Percentiles rank a stretch among this genome's conserved stretches.
Evolutionary conservation across 257 asterid genomes (phyloP).

Genomic region (Gentiana macrophylla): DNA sequence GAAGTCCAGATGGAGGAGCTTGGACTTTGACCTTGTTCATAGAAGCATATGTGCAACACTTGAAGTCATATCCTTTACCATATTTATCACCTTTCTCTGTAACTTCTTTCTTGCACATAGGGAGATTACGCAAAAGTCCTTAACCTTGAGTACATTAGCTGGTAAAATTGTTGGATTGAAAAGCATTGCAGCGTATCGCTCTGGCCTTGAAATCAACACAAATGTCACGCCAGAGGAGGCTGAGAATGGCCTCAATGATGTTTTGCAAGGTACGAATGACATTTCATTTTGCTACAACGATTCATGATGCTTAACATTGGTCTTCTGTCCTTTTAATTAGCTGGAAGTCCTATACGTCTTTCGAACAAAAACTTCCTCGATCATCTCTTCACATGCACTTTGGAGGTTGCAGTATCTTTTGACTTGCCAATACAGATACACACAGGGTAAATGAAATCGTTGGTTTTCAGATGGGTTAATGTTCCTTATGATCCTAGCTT

Average conservation of each 20-base stretch:
- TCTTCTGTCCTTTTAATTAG: slow-evolving; percentile 25
- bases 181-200: slow-evolving; percentile 91
- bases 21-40: slow-evolving; percentile 74
- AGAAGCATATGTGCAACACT: slow-evolving; percentile 29
- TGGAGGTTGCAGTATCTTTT: slow-evolving; percentile 68
- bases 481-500: slow-evolving; percentile 1
- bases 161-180: slow-evolving; percentile 53
- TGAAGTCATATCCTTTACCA: slow-evolving; percentile 82
- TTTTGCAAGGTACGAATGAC: slow-evolving; percentile 42
- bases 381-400: slow-evolving; percentile 54
- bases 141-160: slow-evolving; percentile 41
- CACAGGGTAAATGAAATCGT: slow-evolving; percentile 52
- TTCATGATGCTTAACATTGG: slow-evolving; percentile 16
- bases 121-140: slow-evolving; percentile 31
- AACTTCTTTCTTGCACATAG: slow-evolving; percentile 7
- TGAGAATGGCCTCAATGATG: slow-evolving; percentile 54
- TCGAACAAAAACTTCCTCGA: slow-evolving; percentile 66
- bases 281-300: slow-evolving; percentile 5
- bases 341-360: slow-evolving; percentile 61
- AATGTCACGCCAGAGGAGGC: slow-evolving; percentile 54
- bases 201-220: slow-evolving; percentile 78
- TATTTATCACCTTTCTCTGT: slow-evolving; percentile 7
- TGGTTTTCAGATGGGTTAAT: not conserved
- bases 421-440: slow-evolving; percentile 92
- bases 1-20: slow-evolving; percentile 32